Percentiles rank a stretch among this genome's conserved stretches.
These are phyloP conservation scores for Dendrobium catenatum DNA, from an alignment of 106 monocot genomes.

Conservation along the genomic window DNA sequence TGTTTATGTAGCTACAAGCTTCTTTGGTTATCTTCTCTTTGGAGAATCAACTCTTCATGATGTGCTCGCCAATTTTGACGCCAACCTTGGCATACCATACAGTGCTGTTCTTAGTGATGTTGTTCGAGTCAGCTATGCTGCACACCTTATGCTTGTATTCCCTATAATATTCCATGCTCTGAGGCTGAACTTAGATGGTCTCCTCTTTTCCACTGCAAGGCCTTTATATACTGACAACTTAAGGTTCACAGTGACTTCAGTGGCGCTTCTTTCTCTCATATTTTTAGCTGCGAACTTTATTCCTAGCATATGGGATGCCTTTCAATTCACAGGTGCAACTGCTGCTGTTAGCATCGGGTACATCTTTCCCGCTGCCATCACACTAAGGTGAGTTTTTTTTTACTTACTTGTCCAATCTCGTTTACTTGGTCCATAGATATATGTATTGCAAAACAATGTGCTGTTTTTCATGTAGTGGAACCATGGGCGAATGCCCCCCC, in stretches of 20 bases:
- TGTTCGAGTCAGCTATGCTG: constrained; percentile 81
- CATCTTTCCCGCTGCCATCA: constrained; percentile 84
- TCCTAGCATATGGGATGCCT: constrained; percentile 99
- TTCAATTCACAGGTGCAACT: constrained; percentile 94
- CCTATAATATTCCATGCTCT: constrained; percentile 80
- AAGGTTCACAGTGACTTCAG: constrained; percentile 49
- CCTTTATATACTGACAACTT: constrained; percentile 47
- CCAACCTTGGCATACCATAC: constrained; percentile 74
- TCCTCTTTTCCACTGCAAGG: constrained; percentile 59
- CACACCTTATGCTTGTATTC: constrained; percentile 95
- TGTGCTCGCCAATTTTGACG: constrained; percentile 87
- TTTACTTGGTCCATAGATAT: neutral
- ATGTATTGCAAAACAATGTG: no score
- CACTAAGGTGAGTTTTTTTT: constrained; percentile 39
- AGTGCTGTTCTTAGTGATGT: constrained; percentile 61
- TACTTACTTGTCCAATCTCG: neutral
- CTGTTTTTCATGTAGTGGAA: no score
- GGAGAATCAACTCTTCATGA: constrained; percentile 84
- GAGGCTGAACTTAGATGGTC: constrained; percentile 80
- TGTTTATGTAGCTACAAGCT: constrained; percentile 78
- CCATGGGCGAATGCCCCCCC: no score
- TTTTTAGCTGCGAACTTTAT: constrained; percentile 72
- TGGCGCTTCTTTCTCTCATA: constrained; percentile 39
- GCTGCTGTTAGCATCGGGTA: constrained; percentile 84
- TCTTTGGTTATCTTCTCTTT: constrained; percentile 88